A percentile compares a stretch with the other conserved stretches of the same genome.
Conservation (phyloP, 148 eudicot genomes). For the Dysphania ambrosioides region DNA sequence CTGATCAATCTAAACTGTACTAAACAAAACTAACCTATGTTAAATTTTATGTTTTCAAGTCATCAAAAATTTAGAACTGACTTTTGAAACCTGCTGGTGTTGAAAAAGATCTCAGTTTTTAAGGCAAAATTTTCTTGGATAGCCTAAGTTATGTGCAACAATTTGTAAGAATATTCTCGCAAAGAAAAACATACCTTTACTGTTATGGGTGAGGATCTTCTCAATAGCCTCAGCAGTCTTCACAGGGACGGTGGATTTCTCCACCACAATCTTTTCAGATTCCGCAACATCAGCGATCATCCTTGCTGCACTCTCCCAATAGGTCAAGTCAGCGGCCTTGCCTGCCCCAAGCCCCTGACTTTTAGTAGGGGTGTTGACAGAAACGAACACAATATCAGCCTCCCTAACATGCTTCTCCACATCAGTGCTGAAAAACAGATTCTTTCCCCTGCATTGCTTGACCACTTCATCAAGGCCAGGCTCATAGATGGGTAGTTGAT, state of each 20-base stretch:
- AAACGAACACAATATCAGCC: slow-evolving; percentile 61
- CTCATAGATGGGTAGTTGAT: slow-evolving; percentile 57
- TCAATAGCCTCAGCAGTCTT: slow-evolving; percentile 75
- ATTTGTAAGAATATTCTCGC: too few species aligned
- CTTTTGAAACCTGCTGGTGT: too few species aligned
- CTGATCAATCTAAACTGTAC: too few species aligned
- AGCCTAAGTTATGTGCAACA: too few species aligned
- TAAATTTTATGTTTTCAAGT: too few species aligned
- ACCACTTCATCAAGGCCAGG: slow-evolving; percentile 63
- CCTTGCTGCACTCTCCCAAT: slow-evolving; percentile 68
- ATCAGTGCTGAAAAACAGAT: slow-evolving; percentile 58
- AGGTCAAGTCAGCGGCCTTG: slow-evolving; percentile 63
- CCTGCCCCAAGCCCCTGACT: slow-evolving; percentile 67
- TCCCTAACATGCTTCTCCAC: slow-evolving; percentile 57
- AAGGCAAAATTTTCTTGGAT: too few species aligned
- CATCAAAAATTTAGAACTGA: too few species aligned
- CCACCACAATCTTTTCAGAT: slow-evolving; percentile 58
- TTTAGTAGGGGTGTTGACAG: slow-evolving; percentile 66
- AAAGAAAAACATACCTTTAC: slow-evolving; percentile 32
- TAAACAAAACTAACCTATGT: too few species aligned
- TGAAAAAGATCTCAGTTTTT: too few species aligned
- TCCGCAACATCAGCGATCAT: slow-evolving; percentile 64
- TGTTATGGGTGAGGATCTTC: slow-evolving; percentile 55
- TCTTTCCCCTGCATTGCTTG: slow-evolving; percentile 58
- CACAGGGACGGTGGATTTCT: slow-evolving; percentile 69